phyloP scores from a whole-genome alignment of 768 basidiomycete genomes.

The Hydnum rufescens region DNA sequence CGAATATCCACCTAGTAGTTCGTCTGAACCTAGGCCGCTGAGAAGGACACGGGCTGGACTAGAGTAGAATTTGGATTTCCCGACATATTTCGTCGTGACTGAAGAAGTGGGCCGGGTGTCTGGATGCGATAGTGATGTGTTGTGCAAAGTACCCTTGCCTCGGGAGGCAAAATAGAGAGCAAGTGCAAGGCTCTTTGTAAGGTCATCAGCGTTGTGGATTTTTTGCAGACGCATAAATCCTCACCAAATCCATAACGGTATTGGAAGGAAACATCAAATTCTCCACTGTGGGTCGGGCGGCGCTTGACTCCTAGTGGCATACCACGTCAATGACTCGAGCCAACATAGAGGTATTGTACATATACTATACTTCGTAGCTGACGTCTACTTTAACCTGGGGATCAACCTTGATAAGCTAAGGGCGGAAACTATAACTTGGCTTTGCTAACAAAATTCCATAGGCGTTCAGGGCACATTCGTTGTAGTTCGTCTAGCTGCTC shows the following conservation, averaged over 20 bases:
- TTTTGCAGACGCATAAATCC: constrained; percentile 12
- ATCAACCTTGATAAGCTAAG: not conserved
- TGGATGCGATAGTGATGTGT: too few species aligned
- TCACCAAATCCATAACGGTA: constrained; percentile 82
- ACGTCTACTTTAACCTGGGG: constrained; percentile 68
- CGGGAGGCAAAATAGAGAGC: constrained; percentile 88
- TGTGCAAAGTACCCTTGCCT: constrained; percentile 42
- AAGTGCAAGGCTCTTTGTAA: constrained; percentile 59
- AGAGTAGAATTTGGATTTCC: constrained; percentile 38
- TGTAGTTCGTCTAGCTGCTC: constrained; percentile 61
- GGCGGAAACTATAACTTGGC: constrained; percentile 5
- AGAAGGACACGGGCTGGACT: constrained; percentile 68
- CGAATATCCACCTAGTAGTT: constrained; percentile 84
- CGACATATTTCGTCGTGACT: too few species aligned
- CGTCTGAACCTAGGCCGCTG: constrained; percentile 87
- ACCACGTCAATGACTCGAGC: constrained; percentile 6
- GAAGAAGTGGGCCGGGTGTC: not conserved
- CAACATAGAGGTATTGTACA: not conserved
- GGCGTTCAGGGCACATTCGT: constrained; percentile 50
- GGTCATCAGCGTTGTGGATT: not conserved
- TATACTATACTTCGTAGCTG: constrained; percentile 49
- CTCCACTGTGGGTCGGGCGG: constrained; percentile 34
- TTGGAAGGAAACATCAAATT: constrained; percentile 56
- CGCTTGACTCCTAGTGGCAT: constrained; percentile 40
- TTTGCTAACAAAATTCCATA: constrained; percentile 68